phyloP scores from a whole-genome alignment of 176 grass and related monocot genomes.

The Phoenix roebelenii region DNA sequence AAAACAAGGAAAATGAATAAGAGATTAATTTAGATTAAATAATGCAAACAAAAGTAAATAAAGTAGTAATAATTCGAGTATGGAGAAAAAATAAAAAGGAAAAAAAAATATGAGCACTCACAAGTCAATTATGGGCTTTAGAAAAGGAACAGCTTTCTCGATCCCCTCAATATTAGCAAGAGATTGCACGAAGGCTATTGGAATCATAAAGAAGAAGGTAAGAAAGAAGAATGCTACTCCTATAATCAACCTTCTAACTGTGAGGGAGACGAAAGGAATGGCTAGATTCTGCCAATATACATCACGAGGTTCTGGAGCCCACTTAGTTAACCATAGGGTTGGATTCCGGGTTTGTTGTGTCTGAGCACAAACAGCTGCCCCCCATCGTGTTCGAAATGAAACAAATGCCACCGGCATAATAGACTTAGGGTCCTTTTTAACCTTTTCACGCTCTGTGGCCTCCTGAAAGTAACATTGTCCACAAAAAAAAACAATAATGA shows the following conservation, averaged over 20 bases:
- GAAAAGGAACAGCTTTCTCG: slow-evolving; percentile 10
- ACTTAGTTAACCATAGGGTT: slow-evolving; percentile 11
- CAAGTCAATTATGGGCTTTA: slow-evolving; percentile 12
- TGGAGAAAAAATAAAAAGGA: neutral
- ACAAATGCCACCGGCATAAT: slow-evolving; percentile 15
- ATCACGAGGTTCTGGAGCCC: slow-evolving; percentile 16
- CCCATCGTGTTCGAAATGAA: slow-evolving; percentile 13
- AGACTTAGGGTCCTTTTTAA: neutral
- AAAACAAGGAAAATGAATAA: no score
- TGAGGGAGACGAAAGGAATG: slow-evolving; percentile 11
- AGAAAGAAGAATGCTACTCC: slow-evolving; percentile 13
- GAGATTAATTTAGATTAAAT: no score
- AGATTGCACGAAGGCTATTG: slow-evolving; percentile 11
- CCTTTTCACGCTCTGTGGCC: neutral
- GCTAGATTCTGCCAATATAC: slow-evolving; percentile 15
- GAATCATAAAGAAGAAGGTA: slow-evolving; percentile 14
- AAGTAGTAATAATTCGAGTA: neutral
- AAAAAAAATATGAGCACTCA: neutral
- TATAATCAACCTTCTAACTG: slow-evolving; percentile 10
- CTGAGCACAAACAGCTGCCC: slow-evolving; percentile 15
- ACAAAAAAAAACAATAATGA: no score
- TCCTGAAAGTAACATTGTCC: no score
- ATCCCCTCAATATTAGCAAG: slow-evolving; percentile 19
- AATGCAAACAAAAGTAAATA: neutral
- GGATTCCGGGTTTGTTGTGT: slow-evolving; percentile 14